phyloP scores from a whole-genome alignment of 2,329 filamentous ascomycete genomes.

The Podosphaera xanthii region DNA sequence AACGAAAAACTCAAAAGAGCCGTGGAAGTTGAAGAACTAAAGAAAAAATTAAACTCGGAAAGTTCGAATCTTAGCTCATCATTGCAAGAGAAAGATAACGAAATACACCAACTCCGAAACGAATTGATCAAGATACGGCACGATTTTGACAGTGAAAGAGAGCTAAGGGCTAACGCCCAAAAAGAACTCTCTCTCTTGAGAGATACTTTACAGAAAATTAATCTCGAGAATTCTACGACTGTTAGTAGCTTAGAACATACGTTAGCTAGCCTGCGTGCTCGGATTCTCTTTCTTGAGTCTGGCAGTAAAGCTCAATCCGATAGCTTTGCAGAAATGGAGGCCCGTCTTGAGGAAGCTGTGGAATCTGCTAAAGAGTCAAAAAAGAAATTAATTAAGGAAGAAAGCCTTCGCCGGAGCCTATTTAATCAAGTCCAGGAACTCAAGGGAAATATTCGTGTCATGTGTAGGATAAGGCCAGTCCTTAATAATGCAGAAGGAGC shows the following conservation, averaged over 20 bases:
- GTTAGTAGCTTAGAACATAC: slow-evolving; percentile 50
- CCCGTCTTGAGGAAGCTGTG: slow-evolving; percentile 56
- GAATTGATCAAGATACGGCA: slow-evolving; percentile 24
- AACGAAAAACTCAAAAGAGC: slow-evolving; percentile 35
- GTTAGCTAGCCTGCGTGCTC: slow-evolving; percentile 52
- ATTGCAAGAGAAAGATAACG: slow-evolving; percentile 25
- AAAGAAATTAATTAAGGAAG: slow-evolving; percentile 72
- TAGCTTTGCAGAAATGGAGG: slow-evolving; percentile 61
- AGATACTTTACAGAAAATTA: slow-evolving; percentile 19
- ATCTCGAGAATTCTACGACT: slow-evolving; percentile 35
- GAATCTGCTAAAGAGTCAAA: slow-evolving; percentile 45
- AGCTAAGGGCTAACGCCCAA: slow-evolving; percentile 16
- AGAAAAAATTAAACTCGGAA: slow-evolving; percentile 26
- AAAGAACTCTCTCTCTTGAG: slow-evolving; percentile 26
- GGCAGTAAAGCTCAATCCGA: slow-evolving; percentile 76
- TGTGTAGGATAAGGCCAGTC: slow-evolving; percentile 77
- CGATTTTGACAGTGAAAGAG: slow-evolving; percentile 39
- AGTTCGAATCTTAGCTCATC: slow-evolving; percentile 16
- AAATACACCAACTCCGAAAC: slow-evolving; percentile 26
- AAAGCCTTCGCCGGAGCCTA: slow-evolving; percentile 69
- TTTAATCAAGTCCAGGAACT: slow-evolving; percentile 97
- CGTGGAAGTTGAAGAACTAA: slow-evolving; percentile 43
- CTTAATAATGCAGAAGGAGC: slow-evolving; percentile 35
- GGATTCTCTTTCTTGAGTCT: slow-evolving; percentile 75
- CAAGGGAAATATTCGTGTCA: slow-evolving; percentile 94